These are phyloP conservation scores for Entomortierella chlamydospora DNA, from an alignment of 192 early-diverging fungal genomes.

Conservation along the genomic window DNA sequence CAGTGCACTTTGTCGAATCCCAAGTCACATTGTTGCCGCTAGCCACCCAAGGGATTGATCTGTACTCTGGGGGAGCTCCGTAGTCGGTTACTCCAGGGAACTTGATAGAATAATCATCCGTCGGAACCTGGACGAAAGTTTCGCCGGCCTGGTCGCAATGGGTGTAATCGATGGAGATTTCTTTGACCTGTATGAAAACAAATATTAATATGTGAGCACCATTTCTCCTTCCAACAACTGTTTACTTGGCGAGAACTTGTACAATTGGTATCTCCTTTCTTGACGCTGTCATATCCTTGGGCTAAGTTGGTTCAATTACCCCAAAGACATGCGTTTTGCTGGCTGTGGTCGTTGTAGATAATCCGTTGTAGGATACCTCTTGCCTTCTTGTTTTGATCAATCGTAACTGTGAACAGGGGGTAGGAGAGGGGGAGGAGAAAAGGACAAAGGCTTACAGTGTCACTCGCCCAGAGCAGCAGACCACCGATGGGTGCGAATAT, in stretches of 20 bases:
- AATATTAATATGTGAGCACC: constrained; percentile 20
- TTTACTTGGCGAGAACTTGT: too few relatives aligned
- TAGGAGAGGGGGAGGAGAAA: neutral
- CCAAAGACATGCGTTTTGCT: too few relatives aligned
- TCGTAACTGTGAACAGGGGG: constrained; percentile 13
- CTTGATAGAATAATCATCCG: constrained; percentile 16
- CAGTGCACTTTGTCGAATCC: constrained; percentile 68
- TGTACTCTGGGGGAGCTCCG: constrained; percentile 41
- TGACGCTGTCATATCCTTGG: neutral
- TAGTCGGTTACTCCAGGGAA: constrained; percentile 23
- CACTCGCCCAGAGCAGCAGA: constrained; percentile 87
- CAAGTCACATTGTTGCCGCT: constrained; percentile 8
- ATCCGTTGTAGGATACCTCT: too few relatives aligned
- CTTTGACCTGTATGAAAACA: constrained; percentile 70
- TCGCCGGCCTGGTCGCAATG: constrained; percentile 66
- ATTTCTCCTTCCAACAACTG: neutral
- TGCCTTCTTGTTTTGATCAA: constrained; percentile 10
- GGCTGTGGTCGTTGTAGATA: neutral
- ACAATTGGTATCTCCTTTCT: neutral
- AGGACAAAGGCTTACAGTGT: constrained; percentile 68
- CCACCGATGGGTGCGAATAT: constrained; percentile 97
- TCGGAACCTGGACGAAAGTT: constrained; percentile 11
- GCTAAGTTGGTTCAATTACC: too few relatives aligned
- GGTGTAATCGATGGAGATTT: constrained; percentile 96
- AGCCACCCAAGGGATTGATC: neutral